Base-by-base conservation (phyloP, 345 rosid genomes). In the Gossypium rotundifolium region DNA sequence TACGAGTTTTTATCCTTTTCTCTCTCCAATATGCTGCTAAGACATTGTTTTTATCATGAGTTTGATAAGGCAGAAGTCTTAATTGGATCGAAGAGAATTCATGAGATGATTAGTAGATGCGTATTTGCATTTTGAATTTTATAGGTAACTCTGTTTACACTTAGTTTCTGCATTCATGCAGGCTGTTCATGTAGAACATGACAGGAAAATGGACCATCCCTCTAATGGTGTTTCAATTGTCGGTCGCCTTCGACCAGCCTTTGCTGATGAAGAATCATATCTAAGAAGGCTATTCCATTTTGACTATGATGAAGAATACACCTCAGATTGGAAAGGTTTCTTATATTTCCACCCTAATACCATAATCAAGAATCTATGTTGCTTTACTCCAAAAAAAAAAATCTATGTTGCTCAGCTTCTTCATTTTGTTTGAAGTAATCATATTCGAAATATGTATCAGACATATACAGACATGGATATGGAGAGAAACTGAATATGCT, bases 201-300 rank as follows among this genome's bases (percentile, higher is more conserved):
- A 80, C 74, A 87, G 75, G 77, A 83, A 85, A 79, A 88, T 88
- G 93, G 89, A 86, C 80, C 79, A 83, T 82, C 97, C 98, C 4
- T 88, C 97, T 71, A 94, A 94, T 85, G 97, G 94, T 72, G 92
- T 94, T 33, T 88, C 97, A 46, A 87, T 94, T 77, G 76, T 92
- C 49, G 97, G 95, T 23, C 92, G 90, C 85, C 90, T 94, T 18
- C 84, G 93, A 75, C 96, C 97, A 25, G 87, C 88, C 62, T 94
- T 89, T 85, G 81, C 82, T 51, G 97, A 90, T 72, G 98, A 94
- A 82, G 96, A 85, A 77, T 80, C 84, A 22, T 87, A 88, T 81
- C 78, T 92, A 76, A 89, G 92, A 87, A 82, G 87, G 75, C 80
- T 87, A 65, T 87, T 88, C 82, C 45, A 54, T 48, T 76, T 73